phyloP scores from a whole-genome alignment of 805 yeast genomes.

The Kluyveromyces nonfermentans region DNA sequence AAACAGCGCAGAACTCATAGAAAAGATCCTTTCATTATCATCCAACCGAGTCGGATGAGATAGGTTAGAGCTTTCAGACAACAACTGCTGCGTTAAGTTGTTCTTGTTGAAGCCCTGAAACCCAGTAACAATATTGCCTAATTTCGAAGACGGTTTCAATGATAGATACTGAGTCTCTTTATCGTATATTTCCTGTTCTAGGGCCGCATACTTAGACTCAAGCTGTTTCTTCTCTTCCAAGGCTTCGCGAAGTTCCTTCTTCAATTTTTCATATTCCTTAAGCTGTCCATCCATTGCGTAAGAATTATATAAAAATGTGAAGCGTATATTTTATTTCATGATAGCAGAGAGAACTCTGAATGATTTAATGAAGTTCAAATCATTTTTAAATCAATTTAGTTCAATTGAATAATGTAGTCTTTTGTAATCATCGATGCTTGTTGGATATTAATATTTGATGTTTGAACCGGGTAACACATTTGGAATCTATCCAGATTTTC shows the following conservation, averaged over 20 bases:
- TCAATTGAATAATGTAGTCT: no score
- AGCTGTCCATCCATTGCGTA: slow-evolving; percentile 15
- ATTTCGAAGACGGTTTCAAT: slow-evolving; percentile 11
- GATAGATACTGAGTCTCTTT: slow-evolving; percentile 71
- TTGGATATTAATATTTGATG: no score
- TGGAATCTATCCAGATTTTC: background rate
- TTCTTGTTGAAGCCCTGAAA: slow-evolving; percentile 70
- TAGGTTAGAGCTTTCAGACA: slow-evolving; percentile 34
- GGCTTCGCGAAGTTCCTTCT: slow-evolving; percentile 55
- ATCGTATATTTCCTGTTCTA: slow-evolving; percentile 74
- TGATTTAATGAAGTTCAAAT: no score
- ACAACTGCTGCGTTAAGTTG: slow-evolving; percentile 17
- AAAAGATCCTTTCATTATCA: slow-evolving; percentile 75
- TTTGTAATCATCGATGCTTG: no score
- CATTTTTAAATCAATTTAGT: no score
- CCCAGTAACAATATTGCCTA: slow-evolving; percentile 78
- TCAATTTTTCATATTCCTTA: slow-evolving; percentile 54
- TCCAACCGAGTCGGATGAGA: slow-evolving; percentile 30
- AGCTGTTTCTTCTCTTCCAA: slow-evolving; percentile 51
- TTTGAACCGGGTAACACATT: background rate
- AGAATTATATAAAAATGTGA: background rate
- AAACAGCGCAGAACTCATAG: slow-evolving; percentile 62
- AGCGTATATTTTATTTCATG: background rate
- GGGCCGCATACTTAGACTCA: slow-evolving; percentile 49
- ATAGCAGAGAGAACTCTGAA: no score